A percentile compares a stretch with the other conserved stretches of the same genome.
phyloP scores from a whole-genome alignment of 1,284 basidiomycete species.

The Ustilago shanxiensis region DNA sequence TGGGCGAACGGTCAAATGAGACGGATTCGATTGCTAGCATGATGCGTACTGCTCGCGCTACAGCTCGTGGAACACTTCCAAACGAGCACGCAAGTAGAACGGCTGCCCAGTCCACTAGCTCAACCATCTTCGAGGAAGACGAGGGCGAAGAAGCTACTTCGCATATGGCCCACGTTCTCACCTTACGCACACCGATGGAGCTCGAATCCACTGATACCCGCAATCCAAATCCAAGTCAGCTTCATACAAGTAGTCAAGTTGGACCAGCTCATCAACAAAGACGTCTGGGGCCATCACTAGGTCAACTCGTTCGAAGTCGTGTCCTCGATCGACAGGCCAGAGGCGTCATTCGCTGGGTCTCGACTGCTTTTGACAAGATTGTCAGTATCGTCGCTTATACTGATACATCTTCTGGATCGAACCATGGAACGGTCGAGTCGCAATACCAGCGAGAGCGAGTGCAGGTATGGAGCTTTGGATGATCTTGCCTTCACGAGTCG shows the following conservation, averaged over 20 bases:
- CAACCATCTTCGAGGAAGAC: conserved; percentile 17
- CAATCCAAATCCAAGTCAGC: no score
- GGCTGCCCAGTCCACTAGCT: conserved; percentile 15
- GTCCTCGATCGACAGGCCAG: conserved; percentile 19
- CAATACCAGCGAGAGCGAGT: conserved; percentile 32
- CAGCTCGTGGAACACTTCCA: neutral
- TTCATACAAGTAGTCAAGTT: neutral
- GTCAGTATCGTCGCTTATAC: conserved; percentile 38
- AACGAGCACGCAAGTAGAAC: neutral
- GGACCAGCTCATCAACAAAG: neutral
- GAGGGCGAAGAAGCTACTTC: conserved; percentile 21
- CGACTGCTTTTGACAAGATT: conserved; percentile 56
- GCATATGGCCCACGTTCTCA: conserved; percentile 40
- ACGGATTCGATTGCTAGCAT: conserved; percentile 47
- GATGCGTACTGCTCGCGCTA: conserved; percentile 15
- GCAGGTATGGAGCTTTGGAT: conserved; percentile 57
- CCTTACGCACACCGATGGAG: conserved; percentile 24
- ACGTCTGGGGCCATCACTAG: conserved; percentile 16
- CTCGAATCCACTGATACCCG: neutral
- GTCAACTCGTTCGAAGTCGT: conserved; percentile 24
- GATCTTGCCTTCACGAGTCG: neutral
- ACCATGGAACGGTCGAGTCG: neutral
- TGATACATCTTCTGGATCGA: neutral
- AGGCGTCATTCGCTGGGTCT: conserved; percentile 42
- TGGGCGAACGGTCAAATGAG: conserved; percentile 38